These are phyloP conservation scores for Skeletonema costatum DNA, from an alignment of 108 stramenopile species.

Conservation along the genomic window DNA sequence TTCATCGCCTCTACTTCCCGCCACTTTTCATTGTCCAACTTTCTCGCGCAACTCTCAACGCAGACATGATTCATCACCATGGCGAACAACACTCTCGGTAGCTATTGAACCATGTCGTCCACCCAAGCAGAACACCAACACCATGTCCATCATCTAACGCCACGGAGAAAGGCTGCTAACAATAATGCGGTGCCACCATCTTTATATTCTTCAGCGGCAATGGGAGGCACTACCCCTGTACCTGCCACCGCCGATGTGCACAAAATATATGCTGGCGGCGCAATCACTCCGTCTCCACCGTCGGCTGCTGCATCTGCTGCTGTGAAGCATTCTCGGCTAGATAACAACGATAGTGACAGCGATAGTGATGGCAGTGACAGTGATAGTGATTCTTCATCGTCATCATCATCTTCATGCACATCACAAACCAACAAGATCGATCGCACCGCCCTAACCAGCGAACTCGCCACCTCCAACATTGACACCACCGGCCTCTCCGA, in stretches of 20 bases:
- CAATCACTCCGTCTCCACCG: not conserved
- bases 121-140: not conserved
- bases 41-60: too few relatives aligned
- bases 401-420: not conserved
- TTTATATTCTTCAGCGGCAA: not conserved
- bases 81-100: too few relatives aligned
- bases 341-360: not conserved
- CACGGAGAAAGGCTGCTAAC: not conserved
- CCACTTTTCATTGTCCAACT: too few relatives aligned
- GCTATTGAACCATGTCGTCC: not conserved
- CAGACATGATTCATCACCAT: too few relatives aligned
- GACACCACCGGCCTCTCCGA: constrained; percentile 38
- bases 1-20: too few relatives aligned
- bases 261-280: not conserved
- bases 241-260: not conserved
- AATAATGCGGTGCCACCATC: not conserved
- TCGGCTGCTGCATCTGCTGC: not conserved
- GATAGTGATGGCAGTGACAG: not conserved
- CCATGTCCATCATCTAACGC: constrained; percentile 3
- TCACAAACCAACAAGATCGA: not conserved
- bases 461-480: not conserved
- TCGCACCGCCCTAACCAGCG: not conserved
- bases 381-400: not conserved
- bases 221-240: not conserved
- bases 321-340: not conserved